Percentiles rank a stretch among this genome's conserved stretches.
These are phyloP conservation scores for Pilasporangium apinafurcum DNA, from an alignment of 352 stramenopile genomes.

Conservation along the genomic window DNA sequence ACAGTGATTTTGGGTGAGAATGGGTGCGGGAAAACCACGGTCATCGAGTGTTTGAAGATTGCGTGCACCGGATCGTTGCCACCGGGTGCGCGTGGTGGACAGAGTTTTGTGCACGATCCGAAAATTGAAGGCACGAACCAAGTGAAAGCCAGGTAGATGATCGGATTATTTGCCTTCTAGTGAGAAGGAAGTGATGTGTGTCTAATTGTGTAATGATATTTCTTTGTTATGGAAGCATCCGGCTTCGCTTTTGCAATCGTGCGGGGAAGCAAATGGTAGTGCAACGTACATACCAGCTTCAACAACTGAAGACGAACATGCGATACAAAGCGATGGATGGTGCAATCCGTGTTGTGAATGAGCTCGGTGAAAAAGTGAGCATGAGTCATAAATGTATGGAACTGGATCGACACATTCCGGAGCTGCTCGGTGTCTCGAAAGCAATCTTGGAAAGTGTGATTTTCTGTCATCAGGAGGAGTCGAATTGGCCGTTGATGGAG, in stretches of 20 bases:
- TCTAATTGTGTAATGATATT: neutral
- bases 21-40: conserved; percentile 98
- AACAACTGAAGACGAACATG: conserved; percentile 87
- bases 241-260: conserved; percentile 91
- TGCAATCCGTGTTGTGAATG: conserved; percentile 87
- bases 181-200: too few species aligned
- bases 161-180: neutral
- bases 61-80: conserved; percentile 93
- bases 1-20: conserved; percentile 98
- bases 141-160: conserved; percentile 54
- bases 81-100: conserved; percentile 81
- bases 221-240: conserved; percentile 27
- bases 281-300: conserved; percentile 93
- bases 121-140: conserved; percentile 91
- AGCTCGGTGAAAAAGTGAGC: conserved; percentile 87
- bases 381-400: conserved; percentile 95
- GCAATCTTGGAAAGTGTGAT: conserved; percentile 99
- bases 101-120: conserved; percentile 97
- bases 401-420: conserved; percentile 91
- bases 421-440: conserved; percentile 95
- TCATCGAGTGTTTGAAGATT: conserved; percentile 99
- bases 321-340: conserved; percentile 97
- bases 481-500: conserved; percentile 96
- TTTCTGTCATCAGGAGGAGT: conserved; percentile 99
- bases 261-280: conserved; percentile 88